Evolutionary conservation across 2,329 filamentous ascomycete genomes (phyloP), one percentile per base, ranked within the genome.

Genomic region (Setomelanomma holmii): DNA sequence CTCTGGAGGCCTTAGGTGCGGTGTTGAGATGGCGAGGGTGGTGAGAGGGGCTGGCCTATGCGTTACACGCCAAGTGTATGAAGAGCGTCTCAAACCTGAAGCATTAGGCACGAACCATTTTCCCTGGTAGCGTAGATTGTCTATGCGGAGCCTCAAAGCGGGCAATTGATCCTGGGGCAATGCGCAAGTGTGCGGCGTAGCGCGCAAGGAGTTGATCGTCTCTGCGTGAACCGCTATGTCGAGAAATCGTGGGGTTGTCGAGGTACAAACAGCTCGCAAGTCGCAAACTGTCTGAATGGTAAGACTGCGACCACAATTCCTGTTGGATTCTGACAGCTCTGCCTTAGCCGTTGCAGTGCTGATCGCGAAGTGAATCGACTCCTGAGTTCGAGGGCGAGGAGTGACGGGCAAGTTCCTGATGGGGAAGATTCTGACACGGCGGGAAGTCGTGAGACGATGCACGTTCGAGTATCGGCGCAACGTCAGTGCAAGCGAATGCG

Each of bases 61-160:
- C 66, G 57, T 50, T 58, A 58, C 53, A 61, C 62, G 63, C 60
- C 64, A 60, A 62, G 53, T 69, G 72, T 74, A 58, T 67, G 69
- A 74, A 64, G 66, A 67, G 62, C 66, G 72, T 75, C 69, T 75
- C 72, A 75, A 66, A 69, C 63, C 62, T 73, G 71, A 69, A 73
- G 69, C 70, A 70, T 61, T 58, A 72, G 67, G 67, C 69, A 69
- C 59, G 61, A 69, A 73, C 42, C 71, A 74, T 75, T 63, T 70
- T 60, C 60, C 47, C 55, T 60, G 49, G 61, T 45, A 54, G 48
- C 35, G 53, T 49, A 59, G 53, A 58, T 58, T 46, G 49, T 47
- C 38, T 55, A 48, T 51, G 58, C 51, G 54, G 59, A 57, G 55
- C 51, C 53, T 58, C 38, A 57, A 60, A 55, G 60, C 49, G 59